phyloP scores from a whole-genome alignment of 148 eudicot genomes.

The Diospyros lotus region DNA sequence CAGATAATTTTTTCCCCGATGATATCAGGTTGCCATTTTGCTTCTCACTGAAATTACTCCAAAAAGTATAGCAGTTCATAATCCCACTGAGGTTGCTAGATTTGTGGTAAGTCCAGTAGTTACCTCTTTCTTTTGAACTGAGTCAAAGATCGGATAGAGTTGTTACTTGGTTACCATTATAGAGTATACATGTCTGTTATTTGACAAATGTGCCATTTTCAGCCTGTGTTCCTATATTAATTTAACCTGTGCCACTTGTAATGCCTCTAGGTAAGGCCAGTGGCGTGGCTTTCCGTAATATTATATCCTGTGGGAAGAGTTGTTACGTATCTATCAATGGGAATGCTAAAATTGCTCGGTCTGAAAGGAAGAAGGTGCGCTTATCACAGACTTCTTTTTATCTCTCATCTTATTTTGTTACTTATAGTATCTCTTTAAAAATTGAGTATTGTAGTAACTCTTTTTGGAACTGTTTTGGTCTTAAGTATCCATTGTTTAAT shows the following conservation, averaged over 20 bases:
- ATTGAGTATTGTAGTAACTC: not conserved
- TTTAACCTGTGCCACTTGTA: slow-evolving; percentile 12
- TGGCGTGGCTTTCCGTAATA: slow-evolving; percentile 95
- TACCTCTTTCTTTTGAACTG: slow-evolving; percentile 5
- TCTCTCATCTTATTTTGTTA: too few relatives aligned
- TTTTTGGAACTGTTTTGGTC: too few relatives aligned
- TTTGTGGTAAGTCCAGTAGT: slow-evolving; percentile 70
- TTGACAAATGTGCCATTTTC: not conserved
- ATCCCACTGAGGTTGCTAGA: slow-evolving; percentile 97
- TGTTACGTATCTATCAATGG: slow-evolving; percentile 89
- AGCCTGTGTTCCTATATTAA: not conserved
- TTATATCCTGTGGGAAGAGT: slow-evolving; percentile 97
- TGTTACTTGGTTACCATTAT: not conserved
- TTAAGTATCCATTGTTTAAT: too few relatives aligned
- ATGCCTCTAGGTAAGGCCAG: slow-evolving; percentile 90
- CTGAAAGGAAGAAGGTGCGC: slow-evolving; percentile 86
- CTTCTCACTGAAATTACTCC: slow-evolving; percentile 99
- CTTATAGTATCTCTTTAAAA: too few relatives aligned
- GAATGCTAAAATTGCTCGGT: slow-evolving; percentile 90
- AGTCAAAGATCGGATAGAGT: slow-evolving; percentile 5
- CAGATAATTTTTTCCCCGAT: slow-evolving; percentile 7
- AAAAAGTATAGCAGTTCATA: slow-evolving; percentile 95
- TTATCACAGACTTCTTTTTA: not conserved
- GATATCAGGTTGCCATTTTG: slow-evolving; percentile 80
- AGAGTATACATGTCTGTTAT: not conserved